Conservation (phyloP, 306 rosid species). For the Cucumis hystrix region DNA sequence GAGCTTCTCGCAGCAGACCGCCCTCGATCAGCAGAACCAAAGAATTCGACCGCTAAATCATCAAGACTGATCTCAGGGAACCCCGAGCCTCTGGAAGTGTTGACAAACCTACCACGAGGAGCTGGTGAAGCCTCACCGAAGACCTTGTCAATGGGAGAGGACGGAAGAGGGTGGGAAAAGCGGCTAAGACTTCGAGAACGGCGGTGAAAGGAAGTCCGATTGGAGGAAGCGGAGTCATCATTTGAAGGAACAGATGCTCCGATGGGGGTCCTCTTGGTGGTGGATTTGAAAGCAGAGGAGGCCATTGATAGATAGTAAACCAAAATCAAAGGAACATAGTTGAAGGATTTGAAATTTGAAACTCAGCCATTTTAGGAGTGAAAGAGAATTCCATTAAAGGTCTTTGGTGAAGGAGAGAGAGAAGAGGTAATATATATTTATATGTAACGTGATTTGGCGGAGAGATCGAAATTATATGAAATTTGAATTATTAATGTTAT, state of each 20-base stretch:
- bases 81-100: slow-evolving; percentile 74
- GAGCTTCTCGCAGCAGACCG: slow-evolving; percentile 27
- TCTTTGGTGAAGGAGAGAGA: not conserved
- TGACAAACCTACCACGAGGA: slow-evolving; percentile 58
- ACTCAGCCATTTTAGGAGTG: not conserved
- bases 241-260: slow-evolving; percentile 33
- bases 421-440: not conserved
- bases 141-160: slow-evolving; percentile 16
- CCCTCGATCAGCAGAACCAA: slow-evolving; percentile 60
- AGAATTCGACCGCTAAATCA: slow-evolving; percentile 75
- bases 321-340: not conserved
- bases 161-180: slow-evolving; percentile 29
- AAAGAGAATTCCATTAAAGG: not conserved
- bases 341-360: slow-evolving; percentile 2
- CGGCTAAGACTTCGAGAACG: slow-evolving; percentile 90
- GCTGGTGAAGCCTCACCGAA: slow-evolving; percentile 17
- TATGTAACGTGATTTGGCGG: slow-evolving; percentile 28
- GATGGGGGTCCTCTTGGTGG: slow-evolving; percentile 54
- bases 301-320: slow-evolving; percentile 31
- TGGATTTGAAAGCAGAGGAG: slow-evolving; percentile 90
- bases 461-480: slow-evolving; percentile 21
- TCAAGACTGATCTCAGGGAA: slow-evolving; percentile 95
- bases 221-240: slow-evolving; percentile 36
- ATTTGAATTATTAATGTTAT: no score
- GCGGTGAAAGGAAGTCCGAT: slow-evolving; percentile 47